Percentiles rank a stretch among this genome's conserved stretches.
Evolutionary conservation across 768 basidiomycete genomes (phyloP).

Genomic region (Tulasnella sp.): DNA sequence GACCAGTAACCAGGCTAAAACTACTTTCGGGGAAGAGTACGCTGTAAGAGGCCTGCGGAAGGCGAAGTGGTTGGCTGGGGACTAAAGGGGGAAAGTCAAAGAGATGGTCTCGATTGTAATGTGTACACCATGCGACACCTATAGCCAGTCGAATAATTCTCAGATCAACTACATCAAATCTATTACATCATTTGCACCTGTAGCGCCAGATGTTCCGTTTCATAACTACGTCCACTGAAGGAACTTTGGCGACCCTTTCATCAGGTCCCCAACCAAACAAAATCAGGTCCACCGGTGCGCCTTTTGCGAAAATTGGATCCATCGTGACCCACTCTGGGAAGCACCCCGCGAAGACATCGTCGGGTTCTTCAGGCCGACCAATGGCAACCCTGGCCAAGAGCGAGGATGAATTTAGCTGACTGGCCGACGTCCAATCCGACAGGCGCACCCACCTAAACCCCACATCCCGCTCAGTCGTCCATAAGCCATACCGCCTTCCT

Average conservation of each 20-base stretch:
- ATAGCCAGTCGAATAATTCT: no score
- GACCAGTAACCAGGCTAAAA: no score
- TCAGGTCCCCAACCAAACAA: neutral
- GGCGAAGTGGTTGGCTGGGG: no score
- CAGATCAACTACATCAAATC: no score
- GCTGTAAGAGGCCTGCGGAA: no score
- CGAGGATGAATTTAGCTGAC: neutral
- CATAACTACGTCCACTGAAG: conserved; percentile 17
- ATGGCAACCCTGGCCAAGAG: neutral
- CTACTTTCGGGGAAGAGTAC: no score
- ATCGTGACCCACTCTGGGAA: neutral
- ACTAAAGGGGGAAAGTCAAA: no score
- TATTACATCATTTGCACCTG: no score
- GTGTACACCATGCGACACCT: no score
- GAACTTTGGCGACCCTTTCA: conserved; percentile 24
- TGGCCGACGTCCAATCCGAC: neutral
- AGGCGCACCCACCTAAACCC: conserved; percentile 43
- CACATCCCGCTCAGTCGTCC: conserved; percentile 40
- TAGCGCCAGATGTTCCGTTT: neutral
- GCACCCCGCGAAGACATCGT: neutral
- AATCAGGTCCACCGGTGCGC: conserved; percentile 18
- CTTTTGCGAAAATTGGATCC: conserved; percentile 9
- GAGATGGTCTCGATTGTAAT: no score
- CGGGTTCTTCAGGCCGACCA: neutral
- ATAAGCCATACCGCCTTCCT: conserved; percentile 37